Percentiles rank a stretch among this genome's conserved stretches.
Evolutionary conservation across 169 alveolate species (phyloP).

Genomic region (Babesia microti): DNA sequence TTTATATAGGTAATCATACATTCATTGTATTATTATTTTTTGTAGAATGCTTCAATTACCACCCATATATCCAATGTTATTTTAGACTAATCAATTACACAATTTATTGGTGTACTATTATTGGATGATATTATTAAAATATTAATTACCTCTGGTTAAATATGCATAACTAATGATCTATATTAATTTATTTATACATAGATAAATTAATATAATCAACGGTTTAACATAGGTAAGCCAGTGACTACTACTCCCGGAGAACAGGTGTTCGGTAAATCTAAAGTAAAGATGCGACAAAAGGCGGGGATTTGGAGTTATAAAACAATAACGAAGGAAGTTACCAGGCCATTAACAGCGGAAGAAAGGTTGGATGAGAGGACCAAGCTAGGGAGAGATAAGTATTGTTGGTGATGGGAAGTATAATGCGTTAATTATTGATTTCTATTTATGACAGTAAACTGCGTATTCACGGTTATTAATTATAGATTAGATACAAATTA

Average conservation of each 20-base stretch:
- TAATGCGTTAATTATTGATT: too few species aligned
- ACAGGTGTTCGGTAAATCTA: slow-evolving; percentile 3
- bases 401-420: slow-evolving; percentile 61
- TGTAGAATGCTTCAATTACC: too few species aligned
- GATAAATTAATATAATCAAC: slow-evolving; percentile 3
- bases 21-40: too few species aligned
- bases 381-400: slow-evolving; percentile 54
- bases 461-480: too few species aligned
- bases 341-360: slow-evolving; percentile 51
- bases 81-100: too few species aligned
- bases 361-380: slow-evolving; percentile 55
- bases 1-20: slow-evolving; percentile 14
- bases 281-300: slow-evolving; percentile 51
- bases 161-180: too few species aligned
- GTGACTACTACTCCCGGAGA: not conserved
- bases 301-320: slow-evolving; percentile 63
- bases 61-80: too few species aligned
- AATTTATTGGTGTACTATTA: too few species aligned
- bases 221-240: not conserved
- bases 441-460: too few species aligned
- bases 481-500: not conserved
- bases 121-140: too few species aligned
- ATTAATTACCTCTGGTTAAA: too few species aligned
- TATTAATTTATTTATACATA: too few species aligned
- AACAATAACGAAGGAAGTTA: slow-evolving; percentile 48